Evolutionary conservation across 1,284 basidiomycete genomes (phyloP), one percentile per base, ranked within the genome.

Genomic region (Boletus mariae): DNA sequence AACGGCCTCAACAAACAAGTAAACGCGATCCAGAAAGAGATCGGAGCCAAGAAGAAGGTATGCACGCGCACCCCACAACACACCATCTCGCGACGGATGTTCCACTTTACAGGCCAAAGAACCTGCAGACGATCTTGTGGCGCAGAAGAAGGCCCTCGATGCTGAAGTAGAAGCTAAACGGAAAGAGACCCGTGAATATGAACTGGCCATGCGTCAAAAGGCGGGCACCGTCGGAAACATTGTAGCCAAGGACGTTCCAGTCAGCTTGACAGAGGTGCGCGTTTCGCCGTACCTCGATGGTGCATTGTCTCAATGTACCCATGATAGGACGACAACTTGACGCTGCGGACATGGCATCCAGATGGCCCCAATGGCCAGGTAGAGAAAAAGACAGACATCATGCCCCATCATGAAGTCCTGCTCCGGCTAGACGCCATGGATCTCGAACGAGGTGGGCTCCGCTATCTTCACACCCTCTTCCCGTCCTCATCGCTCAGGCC

Each of bases 331-430:
- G 94, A 99, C 73, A 99, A 99, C 72, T 76, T 75, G 4, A 85
- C 87, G 5, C 60, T 94, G 17, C 79, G 83, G 56, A 91, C 84
- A 57, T 98, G 92, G 90, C 90, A 94, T 74, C 94, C 94, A 2
- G 83, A 87, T 51, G 88, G 87, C 11, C 85, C 88, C 44, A 82
- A 85, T 58, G 83, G 59, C 58, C 75, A 73, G 64, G 78, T 71
- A 52, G 82, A 75, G 62, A 84, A 85, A 67, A 84, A 78, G 73
- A 74, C 78, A 8, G 87, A 83, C 52, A 93, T 98, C 68, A 80
- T 98, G 71, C 87, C 94, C 35, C 96, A 99, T 72, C 95, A 99
- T 71, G 95, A 98, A 75, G 94, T 99, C 42, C 82, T 99, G 57
- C 83, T 94, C 55, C 84, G 94, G 46, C 76, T 99, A 34, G 94